Evolutionary conservation across 768 basidiomycete genomes (phyloP).

Genomic region (Lyophyllum decastes): DNA sequence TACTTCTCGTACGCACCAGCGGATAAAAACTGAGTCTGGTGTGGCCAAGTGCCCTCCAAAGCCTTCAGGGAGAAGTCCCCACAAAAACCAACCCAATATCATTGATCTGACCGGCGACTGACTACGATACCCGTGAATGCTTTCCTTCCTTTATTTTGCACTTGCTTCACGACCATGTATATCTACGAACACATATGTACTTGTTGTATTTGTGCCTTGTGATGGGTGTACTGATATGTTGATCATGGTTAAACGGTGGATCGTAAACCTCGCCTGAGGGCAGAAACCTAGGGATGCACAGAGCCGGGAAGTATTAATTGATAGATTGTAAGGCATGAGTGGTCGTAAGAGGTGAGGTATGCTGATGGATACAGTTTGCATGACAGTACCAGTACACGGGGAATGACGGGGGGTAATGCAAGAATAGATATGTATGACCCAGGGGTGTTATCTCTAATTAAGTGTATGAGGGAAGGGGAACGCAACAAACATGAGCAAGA

Average conservation of each 20-base stretch:
- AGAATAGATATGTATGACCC: constrained; percentile 2
- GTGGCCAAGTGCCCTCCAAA: not conserved
- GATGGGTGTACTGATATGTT: not conserved
- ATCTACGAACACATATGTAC: not conserved
- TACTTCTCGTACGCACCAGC: not conserved
- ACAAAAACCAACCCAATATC: not conserved
- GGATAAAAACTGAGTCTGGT: constrained; percentile 1
- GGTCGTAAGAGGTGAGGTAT: constrained; percentile 4
- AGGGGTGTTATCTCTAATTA: constrained; percentile 5
- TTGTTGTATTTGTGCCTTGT: not conserved
- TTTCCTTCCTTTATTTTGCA: not conserved
- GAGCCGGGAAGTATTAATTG: not conserved
- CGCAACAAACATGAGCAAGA: not conserved
- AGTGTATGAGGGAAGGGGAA: not conserved
- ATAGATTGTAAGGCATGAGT: not conserved
- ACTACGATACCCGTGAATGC: not conserved
- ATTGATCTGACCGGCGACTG: constrained; percentile 6
- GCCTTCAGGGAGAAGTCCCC: not conserved
- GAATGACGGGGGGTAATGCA: not conserved
- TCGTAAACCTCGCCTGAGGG: not conserved
- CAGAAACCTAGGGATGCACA: not conserved
- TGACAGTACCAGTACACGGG: constrained; percentile 11
- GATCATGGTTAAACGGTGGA: not conserved
- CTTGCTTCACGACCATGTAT: not conserved
- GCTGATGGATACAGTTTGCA: constrained; percentile 10